Base-by-base conservation (phyloP, 2,329 filamentous ascomycete species). In the Ophiostoma angusticollis region DNA sequence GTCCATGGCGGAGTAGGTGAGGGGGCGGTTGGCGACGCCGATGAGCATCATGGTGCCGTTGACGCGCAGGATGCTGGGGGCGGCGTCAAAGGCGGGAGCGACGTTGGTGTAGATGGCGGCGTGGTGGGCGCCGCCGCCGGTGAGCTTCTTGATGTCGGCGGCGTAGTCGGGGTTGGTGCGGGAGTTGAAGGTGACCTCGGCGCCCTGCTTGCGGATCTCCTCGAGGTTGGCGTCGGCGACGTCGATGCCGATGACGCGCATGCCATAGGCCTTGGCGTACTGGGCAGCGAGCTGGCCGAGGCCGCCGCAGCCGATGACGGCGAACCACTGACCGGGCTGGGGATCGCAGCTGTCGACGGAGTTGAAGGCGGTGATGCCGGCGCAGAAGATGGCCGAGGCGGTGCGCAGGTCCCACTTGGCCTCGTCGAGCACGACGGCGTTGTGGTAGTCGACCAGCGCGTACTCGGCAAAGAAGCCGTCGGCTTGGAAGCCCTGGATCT, bases 391-490 rank as follows among this genome's bases (percentile, higher is more conserved):
- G 19, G 64, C 59, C 29, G 63, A 57, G 3, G 56, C 52, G 13
- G 45, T 53, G 31, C 52, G 52, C 32, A 61, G 50, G 31, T 60
- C 54, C 37, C 46, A 47, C 9, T 57, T 44, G 9, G 35, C 45
- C 25, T 59, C 49, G 16, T 63, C 60, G 3, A 67, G 51, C 31
- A 58, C 52, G 6, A 63, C 54, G 0, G 60, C 60, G 49, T 63
- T 65, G 46, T 60, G 60, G 49, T 59, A 62, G 45, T 67, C 63
- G 6, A 64, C 59, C 1, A 63, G 50, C 2, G 59, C 59, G 47
- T 68, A 68, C 49, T 68, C 63, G 16, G 58, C 56, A 41, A 69
- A 69, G 46, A 57, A 66, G 1, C 66, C 66, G 44, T 64, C 59
- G 0, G 50, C 54, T 0, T 50, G 54, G 30, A 68, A 63, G 5